These are phyloP conservation scores for Stephania japonica DNA, from an alignment of 164 flowering plant genomes.

Conservation along the genomic window DNA sequence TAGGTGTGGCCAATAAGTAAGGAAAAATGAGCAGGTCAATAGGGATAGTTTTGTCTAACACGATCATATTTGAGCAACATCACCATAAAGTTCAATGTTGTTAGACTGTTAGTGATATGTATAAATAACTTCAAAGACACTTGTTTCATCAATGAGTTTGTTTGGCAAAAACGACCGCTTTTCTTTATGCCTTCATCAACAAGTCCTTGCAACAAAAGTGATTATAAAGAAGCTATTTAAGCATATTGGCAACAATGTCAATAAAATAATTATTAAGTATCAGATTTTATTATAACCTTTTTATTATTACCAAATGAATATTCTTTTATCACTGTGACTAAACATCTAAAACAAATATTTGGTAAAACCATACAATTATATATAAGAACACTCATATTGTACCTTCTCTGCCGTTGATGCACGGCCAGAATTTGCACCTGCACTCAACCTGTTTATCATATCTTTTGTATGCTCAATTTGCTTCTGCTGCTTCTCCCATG, in stretches of 20 bases:
- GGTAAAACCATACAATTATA: neutral
- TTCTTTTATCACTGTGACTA: no score
- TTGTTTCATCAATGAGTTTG: neutral
- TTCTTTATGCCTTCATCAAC: no score
- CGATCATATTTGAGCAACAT: neutral
- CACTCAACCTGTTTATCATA: conserved; percentile 72
- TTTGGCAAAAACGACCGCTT: no score
- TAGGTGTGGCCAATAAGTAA: neutral
- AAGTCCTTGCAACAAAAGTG: no score
- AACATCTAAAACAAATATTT: neutral
- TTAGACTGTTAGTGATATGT: neutral
- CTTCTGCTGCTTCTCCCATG: conserved; percentile 99
- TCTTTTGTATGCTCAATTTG: conserved; percentile 81
- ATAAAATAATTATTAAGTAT: no score
- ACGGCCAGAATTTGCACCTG: conserved; percentile 94
- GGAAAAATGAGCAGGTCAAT: no score
- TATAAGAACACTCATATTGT: neutral
- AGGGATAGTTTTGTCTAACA: neutral
- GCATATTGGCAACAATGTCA: neutral
- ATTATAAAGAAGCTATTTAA: neutral
- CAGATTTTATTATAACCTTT: no score
- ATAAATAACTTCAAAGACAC: neutral
- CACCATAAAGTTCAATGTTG: neutral
- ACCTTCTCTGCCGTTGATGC: conserved; percentile 99
- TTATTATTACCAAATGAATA: no score